Evolutionary conservation across 2,329 filamentous ascomycete species (phyloP).

Genomic region (Cadophora gregata): DNA sequence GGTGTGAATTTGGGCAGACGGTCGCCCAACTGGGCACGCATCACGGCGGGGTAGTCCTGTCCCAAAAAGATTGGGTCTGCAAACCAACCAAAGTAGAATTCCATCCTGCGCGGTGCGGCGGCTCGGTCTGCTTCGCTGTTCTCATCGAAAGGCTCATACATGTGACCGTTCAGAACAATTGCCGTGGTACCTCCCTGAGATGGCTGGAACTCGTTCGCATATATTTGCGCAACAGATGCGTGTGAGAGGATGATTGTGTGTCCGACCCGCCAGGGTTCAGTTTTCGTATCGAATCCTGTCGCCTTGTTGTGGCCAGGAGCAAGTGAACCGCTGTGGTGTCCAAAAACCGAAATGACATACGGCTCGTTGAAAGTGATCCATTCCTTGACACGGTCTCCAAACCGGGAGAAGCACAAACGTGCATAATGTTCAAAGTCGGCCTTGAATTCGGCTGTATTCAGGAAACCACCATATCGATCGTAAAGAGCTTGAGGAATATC

Average conservation of each 20-base stretch:
- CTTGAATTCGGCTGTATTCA: conserved; percentile 39
- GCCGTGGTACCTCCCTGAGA: conserved; percentile 35
- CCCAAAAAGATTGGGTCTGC: conserved; percentile 42
- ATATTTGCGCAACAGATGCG: conserved; percentile 35
- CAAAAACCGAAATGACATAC: conserved; percentile 40
- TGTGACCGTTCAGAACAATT: conserved; percentile 40
- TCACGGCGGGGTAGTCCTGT: conserved; percentile 36
- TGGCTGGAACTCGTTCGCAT: conserved; percentile 36
- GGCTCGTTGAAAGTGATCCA: conserved; percentile 53
- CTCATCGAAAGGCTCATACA: conserved; percentile 39
- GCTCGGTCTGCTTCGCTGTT: conserved; percentile 33
- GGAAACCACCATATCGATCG: conserved; percentile 49
- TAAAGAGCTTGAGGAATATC: conserved; percentile 47
- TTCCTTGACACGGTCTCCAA: conserved; percentile 47
- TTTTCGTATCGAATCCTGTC: conserved; percentile 33
- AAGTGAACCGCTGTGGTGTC: conserved; percentile 36
- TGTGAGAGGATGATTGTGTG: conserved; percentile 41
- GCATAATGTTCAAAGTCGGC: conserved; percentile 50
- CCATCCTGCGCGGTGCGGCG: conserved; percentile 40
- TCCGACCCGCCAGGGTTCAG: conserved; percentile 41
- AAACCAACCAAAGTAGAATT: conserved; percentile 43
- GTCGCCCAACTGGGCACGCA: conserved; percentile 37
- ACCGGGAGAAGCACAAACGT: conserved; percentile 47
- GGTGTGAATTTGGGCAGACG: conserved; percentile 37
- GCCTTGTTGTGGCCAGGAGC: conserved; percentile 39